Evolutionary conservation across 805 yeast species (phyloP).

Genomic region (Sugiyamaella chiloensis): DNA sequence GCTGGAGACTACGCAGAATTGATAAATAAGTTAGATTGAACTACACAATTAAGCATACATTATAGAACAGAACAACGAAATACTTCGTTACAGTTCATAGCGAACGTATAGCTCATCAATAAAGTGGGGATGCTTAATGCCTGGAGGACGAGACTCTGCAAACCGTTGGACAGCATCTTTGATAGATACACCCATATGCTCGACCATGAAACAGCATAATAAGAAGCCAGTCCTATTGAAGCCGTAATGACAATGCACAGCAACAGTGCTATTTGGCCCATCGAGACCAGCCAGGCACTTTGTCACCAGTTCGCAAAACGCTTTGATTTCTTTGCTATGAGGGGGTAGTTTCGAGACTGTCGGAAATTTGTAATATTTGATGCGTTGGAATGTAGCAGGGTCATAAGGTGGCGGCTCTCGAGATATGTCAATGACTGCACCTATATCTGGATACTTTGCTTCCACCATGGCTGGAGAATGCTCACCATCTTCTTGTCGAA

Average conservation of each 20-base stretch:
- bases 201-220: slow-evolving; percentile 65
- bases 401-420: slow-evolving; percentile 64
- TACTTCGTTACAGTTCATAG: slow-evolving; percentile 36
- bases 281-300: slow-evolving; percentile 37
- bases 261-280: slow-evolving; percentile 29
- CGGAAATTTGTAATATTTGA: slow-evolving; percentile 66
- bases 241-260: slow-evolving; percentile 79
- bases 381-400: slow-evolving; percentile 50
- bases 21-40: neutral
- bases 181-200: slow-evolving; percentile 55
- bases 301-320: slow-evolving; percentile 54
- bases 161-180: slow-evolving; percentile 62
- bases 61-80: neutral
- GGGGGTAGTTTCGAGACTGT: slow-evolving; percentile 79
- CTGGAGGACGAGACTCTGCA: slow-evolving; percentile 57
- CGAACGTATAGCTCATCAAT: slow-evolving; percentile 67
- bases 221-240: slow-evolving; percentile 76
- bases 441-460: slow-evolving; percentile 45
- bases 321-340: slow-evolving; percentile 53
- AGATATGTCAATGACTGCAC: slow-evolving; percentile 66
- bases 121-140: slow-evolving; percentile 75
- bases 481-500: slow-evolving; percentile 56
- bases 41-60: no score
- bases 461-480: slow-evolving; percentile 63
- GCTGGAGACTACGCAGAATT: slow-evolving; percentile 6